Percentiles rank a stretch among this genome's conserved stretches.
Evolutionary conservation across 164 flowering plant species (phyloP).

Genomic region (Cinnamomum micranthum): DNA sequence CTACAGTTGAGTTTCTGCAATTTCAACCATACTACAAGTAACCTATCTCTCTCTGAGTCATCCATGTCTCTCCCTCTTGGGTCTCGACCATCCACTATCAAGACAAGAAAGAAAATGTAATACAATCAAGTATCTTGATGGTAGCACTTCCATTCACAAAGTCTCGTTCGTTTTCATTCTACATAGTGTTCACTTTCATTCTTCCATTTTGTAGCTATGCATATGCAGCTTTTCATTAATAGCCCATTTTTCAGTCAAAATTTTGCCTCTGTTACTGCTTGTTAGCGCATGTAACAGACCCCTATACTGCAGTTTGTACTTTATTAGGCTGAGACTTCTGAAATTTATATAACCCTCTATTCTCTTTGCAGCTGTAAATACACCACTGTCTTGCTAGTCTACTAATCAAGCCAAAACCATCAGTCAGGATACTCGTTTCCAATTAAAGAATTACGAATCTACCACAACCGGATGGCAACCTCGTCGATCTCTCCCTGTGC

Average conservation of each 20-base stretch:
- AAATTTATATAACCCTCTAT: background rate
- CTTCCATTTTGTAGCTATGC: background rate
- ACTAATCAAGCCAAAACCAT: background rate
- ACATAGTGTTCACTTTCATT: background rate
- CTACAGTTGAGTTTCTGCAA: background rate
- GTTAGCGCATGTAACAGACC: background rate
- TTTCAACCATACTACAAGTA: background rate
- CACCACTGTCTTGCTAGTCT: background rate
- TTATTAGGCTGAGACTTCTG: background rate
- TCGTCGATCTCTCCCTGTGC: slow-evolving; percentile 80
- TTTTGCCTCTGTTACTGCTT: background rate
- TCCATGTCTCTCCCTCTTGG: background rate
- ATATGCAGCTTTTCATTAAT: background rate
- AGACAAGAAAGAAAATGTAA: background rate
- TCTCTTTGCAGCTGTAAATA: background rate
- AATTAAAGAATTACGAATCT: background rate
- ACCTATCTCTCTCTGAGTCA: no score
- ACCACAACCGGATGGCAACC: slow-evolving; percentile 33
- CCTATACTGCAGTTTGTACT: no score
- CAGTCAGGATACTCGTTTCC: background rate
- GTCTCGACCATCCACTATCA: background rate
- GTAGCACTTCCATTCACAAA: background rate
- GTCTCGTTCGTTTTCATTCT: background rate
- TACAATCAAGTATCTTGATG: background rate
- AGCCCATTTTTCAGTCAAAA: background rate